Evolutionary conservation across 495 filamentous ascomycete species (phyloP).

Genomic region (Penicillium atrosanguineum): DNA sequence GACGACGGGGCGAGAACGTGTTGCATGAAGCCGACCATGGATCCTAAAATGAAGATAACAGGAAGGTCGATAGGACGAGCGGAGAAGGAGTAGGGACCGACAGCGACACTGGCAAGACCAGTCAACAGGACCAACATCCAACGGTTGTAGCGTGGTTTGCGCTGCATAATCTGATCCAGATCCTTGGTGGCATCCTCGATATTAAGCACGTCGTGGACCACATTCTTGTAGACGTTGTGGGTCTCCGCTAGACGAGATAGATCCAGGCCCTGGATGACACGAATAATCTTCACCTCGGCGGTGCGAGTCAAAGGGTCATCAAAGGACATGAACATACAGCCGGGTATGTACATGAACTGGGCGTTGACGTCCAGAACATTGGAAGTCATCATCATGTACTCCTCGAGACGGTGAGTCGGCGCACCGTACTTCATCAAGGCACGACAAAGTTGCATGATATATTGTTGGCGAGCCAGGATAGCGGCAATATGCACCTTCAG

Average conservation of each 20-base stretch:
- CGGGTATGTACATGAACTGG: conserved; percentile 86
- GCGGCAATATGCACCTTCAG: conserved; percentile 84
- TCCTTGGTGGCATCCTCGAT: conserved; percentile 72
- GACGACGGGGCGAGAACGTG: conserved; percentile 71
- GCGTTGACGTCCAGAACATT: conserved; percentile 81
- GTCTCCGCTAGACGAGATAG: conserved; percentile 77
- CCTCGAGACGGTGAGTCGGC: conserved; percentile 70
- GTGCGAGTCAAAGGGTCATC: conserved; percentile 84
- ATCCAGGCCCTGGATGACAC: conserved; percentile 70
- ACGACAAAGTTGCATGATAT: conserved; percentile 81
- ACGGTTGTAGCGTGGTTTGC: conserved; percentile 48
- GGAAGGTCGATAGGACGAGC: conserved; percentile 83
- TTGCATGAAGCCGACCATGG: conserved; percentile 74
- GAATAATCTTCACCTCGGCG: conserved; percentile 83
- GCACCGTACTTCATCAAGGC: conserved; percentile 81
- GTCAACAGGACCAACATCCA: conserved; percentile 74
- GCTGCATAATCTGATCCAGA: conserved; percentile 60
- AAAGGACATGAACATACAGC: conserved; percentile 91
- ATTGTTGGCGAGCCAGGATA: conserved; percentile 71
- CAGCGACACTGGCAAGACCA: conserved; percentile 73
- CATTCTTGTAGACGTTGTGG: conserved; percentile 86
- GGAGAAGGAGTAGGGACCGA: conserved; percentile 83
- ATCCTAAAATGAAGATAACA: conserved; percentile 80
- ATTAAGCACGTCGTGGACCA: conserved; percentile 79
- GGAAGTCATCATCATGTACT: conserved; percentile 86